phyloP scores from a whole-genome alignment of 129 eudicot genomes.

The Apium graveolens region DNA sequence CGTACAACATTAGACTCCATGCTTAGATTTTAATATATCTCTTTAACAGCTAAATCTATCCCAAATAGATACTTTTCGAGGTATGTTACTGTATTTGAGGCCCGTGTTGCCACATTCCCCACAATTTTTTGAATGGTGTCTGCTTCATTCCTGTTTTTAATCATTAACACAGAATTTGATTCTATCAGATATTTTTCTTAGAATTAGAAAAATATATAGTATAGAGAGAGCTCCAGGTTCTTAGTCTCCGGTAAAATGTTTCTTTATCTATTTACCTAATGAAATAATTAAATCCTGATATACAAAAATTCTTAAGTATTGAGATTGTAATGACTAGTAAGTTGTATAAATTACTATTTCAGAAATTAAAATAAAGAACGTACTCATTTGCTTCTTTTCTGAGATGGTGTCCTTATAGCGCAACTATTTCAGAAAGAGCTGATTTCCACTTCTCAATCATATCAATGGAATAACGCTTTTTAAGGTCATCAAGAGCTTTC shows the following conservation, averaged over 20 bases:
- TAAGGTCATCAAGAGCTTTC: slow-evolving; percentile 5
- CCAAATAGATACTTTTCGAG: background rate
- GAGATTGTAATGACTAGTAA: no score
- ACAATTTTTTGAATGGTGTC: background rate
- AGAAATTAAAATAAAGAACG: background rate
- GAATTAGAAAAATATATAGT: no score
- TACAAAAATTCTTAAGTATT: no score
- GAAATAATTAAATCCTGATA: no score
- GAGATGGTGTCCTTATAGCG: slow-evolving; percentile 8
- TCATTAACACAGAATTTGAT: background rate
- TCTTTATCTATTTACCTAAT: no score
- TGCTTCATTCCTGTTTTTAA: background rate
- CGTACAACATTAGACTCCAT: background rate
- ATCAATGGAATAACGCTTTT: background rate
- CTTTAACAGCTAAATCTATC: background rate
- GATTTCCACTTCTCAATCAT: slow-evolving; percentile 11
- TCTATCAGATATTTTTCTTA: no score
- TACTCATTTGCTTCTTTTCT: background rate
- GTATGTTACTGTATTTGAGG: background rate
- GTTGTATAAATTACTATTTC: no score
- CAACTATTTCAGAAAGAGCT: background rate
- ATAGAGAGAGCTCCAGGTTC: no score
- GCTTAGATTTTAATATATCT: background rate
- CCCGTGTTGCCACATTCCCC: background rate
- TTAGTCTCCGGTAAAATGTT: no score